phyloP scores from a whole-genome alignment of 1,139 yeast species.

The Yamadazyma friedrichii region DNA sequence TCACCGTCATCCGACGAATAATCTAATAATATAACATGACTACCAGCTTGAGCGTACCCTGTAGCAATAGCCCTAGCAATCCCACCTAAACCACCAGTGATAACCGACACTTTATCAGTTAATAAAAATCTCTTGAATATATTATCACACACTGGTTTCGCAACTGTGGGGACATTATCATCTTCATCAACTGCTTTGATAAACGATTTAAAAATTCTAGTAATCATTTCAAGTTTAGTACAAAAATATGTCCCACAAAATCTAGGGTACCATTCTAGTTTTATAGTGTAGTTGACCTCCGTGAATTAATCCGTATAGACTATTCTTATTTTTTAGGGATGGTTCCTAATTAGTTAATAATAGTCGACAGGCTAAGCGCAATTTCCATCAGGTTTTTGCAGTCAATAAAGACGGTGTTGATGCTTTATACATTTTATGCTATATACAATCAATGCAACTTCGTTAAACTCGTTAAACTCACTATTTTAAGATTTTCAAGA shows the following conservation, averaged over 20 bases:
- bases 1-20: constrained; percentile 39
- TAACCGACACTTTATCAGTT: constrained; percentile 74
- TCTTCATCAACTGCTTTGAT: constrained; percentile 23
- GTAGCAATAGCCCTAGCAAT: constrained; percentile 78
- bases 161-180: constrained; percentile 22
- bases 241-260: not conserved
- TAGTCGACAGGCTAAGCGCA: constrained; percentile 1
- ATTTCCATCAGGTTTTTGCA: too few relatives aligned
- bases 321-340: too few relatives aligned
- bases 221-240: too few relatives aligned
- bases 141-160: constrained; percentile 22
- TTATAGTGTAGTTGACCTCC: not conserved
- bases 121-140: constrained; percentile 52
- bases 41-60: constrained; percentile 87
- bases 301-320: constrained; percentile 2
- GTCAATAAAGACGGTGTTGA: too few relatives aligned
- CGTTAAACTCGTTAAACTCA: too few relatives aligned
- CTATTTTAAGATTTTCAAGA: constrained; percentile 27
- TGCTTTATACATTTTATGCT: not conserved
- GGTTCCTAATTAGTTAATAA: constrained; percentile 2
- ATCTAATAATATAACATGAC: constrained; percentile 75
- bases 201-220: constrained; percentile 15
- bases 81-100: constrained; percentile 83
- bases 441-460: not conserved
- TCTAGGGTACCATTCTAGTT: not conserved